phyloP scores from a whole-genome alignment of 345 rosid genomes.

The Chamaenerion angustifolium region DNA sequence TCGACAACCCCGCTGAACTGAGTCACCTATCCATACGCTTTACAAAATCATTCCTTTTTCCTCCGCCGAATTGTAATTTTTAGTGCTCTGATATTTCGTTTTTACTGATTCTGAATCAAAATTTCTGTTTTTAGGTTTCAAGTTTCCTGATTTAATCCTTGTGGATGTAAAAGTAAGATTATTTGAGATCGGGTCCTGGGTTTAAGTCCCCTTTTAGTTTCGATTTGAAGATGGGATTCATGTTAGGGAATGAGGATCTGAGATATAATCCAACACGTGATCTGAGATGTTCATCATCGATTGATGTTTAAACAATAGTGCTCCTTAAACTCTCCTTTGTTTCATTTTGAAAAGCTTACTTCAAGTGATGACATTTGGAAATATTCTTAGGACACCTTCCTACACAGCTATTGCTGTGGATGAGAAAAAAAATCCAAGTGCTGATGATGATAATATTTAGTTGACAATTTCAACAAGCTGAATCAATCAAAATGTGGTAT shows the following conservation, averaged over 20 bases:
- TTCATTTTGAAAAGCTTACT: neutral
- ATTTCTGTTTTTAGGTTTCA: too few relatives aligned
- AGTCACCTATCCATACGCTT: conserved; percentile 13
- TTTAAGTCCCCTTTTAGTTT: neutral
- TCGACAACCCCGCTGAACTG: conserved; percentile 76
- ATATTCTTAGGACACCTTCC: conserved; percentile 62
- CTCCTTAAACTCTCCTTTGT: conserved; percentile 34
- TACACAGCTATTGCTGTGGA: conserved; percentile 39
- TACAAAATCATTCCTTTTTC: too few relatives aligned
- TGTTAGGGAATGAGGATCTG: conserved; percentile 18
- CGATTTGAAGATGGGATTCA: too few relatives aligned
- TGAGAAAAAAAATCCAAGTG: conserved; percentile 32
- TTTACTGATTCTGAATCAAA: too few relatives aligned
- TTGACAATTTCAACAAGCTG: too few relatives aligned
- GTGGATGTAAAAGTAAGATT: too few relatives aligned
- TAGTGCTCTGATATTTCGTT: too few relatives aligned
- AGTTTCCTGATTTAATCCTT: too few relatives aligned
- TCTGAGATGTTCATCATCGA: conserved; percentile 26
- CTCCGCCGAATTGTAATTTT: too few relatives aligned
- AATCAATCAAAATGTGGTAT: conserved; percentile 47
- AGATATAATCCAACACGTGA: conserved; percentile 49
- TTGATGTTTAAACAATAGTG: conserved; percentile 17
- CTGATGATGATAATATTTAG: conserved; percentile 25
- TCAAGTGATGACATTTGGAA: conserved; percentile 36
- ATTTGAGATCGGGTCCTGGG: too few relatives aligned